phyloP scores from a whole-genome alignment of 140 eudicot species.

The Oenanthe javanica region DNA sequence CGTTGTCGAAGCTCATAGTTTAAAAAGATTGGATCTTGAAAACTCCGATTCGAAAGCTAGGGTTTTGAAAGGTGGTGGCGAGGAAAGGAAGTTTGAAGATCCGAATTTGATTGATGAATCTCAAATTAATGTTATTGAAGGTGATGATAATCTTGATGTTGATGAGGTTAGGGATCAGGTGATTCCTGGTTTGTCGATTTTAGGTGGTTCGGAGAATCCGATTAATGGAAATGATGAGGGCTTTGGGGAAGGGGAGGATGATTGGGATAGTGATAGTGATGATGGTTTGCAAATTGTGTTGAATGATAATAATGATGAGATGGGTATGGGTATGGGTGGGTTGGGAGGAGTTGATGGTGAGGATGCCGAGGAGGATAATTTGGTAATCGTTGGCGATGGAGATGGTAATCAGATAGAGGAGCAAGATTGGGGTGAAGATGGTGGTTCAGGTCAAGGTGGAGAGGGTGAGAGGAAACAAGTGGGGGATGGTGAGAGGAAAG shows the following conservation, averaged over 20 bases:
- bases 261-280: constrained; percentile 93
- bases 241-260: constrained; percentile 53
- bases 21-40: constrained; percentile 10
- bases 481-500: constrained; percentile 44
- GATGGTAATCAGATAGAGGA: constrained; percentile 55
- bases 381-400: constrained; percentile 60
- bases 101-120: constrained; percentile 33
- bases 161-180: constrained; percentile 30
- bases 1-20: constrained; percentile 19
- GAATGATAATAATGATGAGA: constrained; percentile 59
- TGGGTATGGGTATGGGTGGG: constrained; percentile 51
- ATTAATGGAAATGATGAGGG: constrained; percentile 10
- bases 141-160: constrained; percentile 21
- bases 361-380: constrained; percentile 69
- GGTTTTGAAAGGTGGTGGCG: constrained; percentile 39
- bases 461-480: constrained; percentile 64
- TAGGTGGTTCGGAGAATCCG: constrained; percentile 24
- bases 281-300: constrained; percentile 94
- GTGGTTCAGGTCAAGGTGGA: constrained; percentile 23
- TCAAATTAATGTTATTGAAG: constrained; percentile 30
- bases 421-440: constrained; percentile 79
- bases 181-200: constrained; percentile 63
- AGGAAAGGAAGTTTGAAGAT: constrained; percentile 30
- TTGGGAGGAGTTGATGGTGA: constrained; percentile 23
- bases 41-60: constrained; percentile 30